Evolutionary conservation across 2,329 filamentous ascomycete genomes (phyloP).

Genomic region (Phoma sp.): DNA sequence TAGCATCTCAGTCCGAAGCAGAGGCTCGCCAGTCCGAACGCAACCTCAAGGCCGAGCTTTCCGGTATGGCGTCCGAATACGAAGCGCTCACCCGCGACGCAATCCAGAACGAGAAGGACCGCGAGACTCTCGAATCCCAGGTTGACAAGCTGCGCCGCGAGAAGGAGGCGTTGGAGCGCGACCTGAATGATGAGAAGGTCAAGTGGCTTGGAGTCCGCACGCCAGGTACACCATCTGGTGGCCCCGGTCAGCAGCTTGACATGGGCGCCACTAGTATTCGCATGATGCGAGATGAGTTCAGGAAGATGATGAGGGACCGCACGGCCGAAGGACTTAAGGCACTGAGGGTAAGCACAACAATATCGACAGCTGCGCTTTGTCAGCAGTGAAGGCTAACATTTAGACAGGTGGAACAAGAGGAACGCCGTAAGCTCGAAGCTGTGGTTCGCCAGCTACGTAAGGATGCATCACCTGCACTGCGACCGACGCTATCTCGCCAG

Average conservation of each 20-base stretch:
- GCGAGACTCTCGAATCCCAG: conserved; percentile 66
- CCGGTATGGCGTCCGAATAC: conserved; percentile 72
- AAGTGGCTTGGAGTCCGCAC: conserved; percentile 68
- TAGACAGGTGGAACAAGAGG: conserved; percentile 71
- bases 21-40: conserved; percentile 48
- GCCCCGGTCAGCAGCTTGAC: conserved; percentile 25
- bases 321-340: conserved; percentile 69
- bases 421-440: conserved; percentile 70
- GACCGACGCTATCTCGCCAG: conserved; percentile 12
- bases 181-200: conserved; percentile 71
- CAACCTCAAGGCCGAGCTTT: conserved; percentile 68
- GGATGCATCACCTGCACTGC: conserved; percentile 39
- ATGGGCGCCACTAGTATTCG: conserved; percentile 69
- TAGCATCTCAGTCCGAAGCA: conserved; percentile 44
- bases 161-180: conserved; percentile 67
- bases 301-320: conserved; percentile 80
- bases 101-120: conserved; percentile 74
- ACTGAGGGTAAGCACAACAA: conserved; percentile 62
- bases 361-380: background rate
- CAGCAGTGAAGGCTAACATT: background rate
- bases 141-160: conserved; percentile 70
- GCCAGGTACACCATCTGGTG: conserved; percentile 50
- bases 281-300: conserved; percentile 76
- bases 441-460: conserved; percentile 62
- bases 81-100: conserved; percentile 73